Evolutionary conservation across 1,139 yeast genomes (phyloP).

Genomic region (Arxiozyma bovina): DNA sequence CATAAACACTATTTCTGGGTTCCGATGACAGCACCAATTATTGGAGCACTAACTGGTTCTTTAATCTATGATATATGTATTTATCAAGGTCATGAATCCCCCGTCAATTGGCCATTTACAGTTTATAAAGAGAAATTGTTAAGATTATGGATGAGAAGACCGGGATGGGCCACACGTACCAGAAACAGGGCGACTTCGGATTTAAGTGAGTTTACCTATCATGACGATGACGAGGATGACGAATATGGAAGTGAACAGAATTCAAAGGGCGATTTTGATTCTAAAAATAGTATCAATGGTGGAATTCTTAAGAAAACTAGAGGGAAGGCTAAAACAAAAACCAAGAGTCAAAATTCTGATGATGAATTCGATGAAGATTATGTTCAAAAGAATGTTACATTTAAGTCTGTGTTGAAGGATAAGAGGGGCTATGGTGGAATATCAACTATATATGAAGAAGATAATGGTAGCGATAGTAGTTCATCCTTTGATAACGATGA

Average conservation of each 20-base stretch:
- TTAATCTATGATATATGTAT: constrained; percentile 39
- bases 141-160: constrained; percentile 26
- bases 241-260: background rate
- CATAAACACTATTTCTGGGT: constrained; percentile 44
- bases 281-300: constrained; percentile 3
- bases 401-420: constrained; percentile 22
- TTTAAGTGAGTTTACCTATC: constrained; percentile 26
- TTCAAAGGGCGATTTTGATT: constrained; percentile 12
- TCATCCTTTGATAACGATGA: constrained; percentile 18
- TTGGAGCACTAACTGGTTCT: constrained; percentile 40
- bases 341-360: constrained; percentile 10
- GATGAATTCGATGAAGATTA: constrained; percentile 11
- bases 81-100: constrained; percentile 43
- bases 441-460: constrained; percentile 28
- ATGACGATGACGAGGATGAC: constrained; percentile 15
- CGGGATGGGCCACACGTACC: constrained; percentile 24
- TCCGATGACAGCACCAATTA: constrained; percentile 39
- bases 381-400: constrained; percentile 25
- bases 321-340: constrained; percentile 11
- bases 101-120: constrained; percentile 36
- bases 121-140: constrained; percentile 21
- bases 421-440: constrained; percentile 21
- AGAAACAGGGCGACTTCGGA: constrained; percentile 23
- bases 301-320: constrained; percentile 9
- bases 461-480: constrained; percentile 10